Evolutionary conservation across 352 stramenopile species (phyloP).

Genomic region (Saprolegnia parasitica): DNA sequence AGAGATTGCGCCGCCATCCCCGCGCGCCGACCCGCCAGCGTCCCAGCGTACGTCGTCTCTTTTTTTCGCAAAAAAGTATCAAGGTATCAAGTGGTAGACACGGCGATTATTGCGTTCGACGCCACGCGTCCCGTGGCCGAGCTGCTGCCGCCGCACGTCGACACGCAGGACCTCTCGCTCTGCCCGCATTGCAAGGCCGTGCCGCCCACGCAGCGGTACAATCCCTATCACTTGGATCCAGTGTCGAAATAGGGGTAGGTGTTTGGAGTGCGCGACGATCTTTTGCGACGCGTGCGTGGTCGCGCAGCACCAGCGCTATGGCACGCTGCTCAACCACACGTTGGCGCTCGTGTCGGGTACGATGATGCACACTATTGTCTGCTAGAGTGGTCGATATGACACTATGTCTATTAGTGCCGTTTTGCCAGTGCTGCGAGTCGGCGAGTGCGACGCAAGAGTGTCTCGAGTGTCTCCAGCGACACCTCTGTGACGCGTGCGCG

Average conservation of each 20-base stretch:
- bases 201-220: conserved; percentile 22
- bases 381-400: background rate
- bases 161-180: background rate
- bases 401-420: conserved; percentile 9
- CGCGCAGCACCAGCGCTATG: conserved; percentile 16
- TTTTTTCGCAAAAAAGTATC: background rate
- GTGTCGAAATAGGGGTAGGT: conserved; percentile 6
- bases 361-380: background rate
- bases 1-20: background rate
- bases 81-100: background rate
- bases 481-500: conserved; percentile 25
- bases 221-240: conserved; percentile 11
- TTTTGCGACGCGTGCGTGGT: conserved; percentile 25
- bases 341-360: conserved; percentile 21
- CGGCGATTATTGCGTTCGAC: background rate
- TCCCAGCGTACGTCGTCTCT: background rate
- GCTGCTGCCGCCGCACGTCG: conserved; percentile 17
- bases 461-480: conserved; percentile 12
- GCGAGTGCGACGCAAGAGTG: conserved; percentile 24
- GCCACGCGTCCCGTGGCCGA: background rate
- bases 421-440: conserved; percentile 25
- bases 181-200: conserved; percentile 21
- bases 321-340: conserved; percentile 25
- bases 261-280: conserved; percentile 22
- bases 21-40: no score